phyloP scores from a whole-genome alignment of 2,329 filamentous ascomycete species.

The Fusarium duplospermum region DNA sequence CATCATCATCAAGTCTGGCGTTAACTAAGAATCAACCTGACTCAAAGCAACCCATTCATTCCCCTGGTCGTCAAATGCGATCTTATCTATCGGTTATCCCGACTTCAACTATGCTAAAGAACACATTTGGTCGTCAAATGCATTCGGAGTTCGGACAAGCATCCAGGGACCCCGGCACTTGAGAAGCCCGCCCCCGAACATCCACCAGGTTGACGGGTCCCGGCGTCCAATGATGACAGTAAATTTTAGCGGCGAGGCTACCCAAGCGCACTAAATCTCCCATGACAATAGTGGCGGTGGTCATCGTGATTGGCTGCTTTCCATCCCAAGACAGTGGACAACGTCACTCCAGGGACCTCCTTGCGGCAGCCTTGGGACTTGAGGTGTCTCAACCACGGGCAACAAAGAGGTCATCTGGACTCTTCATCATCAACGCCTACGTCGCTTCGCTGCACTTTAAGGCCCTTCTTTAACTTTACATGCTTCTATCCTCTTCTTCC shows the following conservation, averaged over 20 bases:
- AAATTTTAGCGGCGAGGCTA: conserved; percentile 21
- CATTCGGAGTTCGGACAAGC: not conserved
- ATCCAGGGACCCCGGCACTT: not conserved
- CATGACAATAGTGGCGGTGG: not conserved
- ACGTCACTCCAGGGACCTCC: conserved; percentile 35
- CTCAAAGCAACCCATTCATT: not conserved
- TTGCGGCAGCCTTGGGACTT: conserved; percentile 17
- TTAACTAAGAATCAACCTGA: conserved; percentile 3
- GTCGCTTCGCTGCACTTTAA: conserved; percentile 4
- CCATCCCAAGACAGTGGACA: conserved; percentile 10
- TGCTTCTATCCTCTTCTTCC: conserved; percentile 10
- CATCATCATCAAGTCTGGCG: conserved; percentile 9
- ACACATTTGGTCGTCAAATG: not conserved
- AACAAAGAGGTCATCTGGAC: conserved; percentile 24
- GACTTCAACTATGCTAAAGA: no score
- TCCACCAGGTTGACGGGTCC: not conserved
- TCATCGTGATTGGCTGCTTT: conserved; percentile 17
- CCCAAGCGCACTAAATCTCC: conserved; percentile 6
- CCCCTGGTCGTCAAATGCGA: not conserved
- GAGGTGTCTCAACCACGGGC: conserved; percentile 7
- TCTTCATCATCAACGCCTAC: conserved; percentile 15
- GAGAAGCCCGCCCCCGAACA: not conserved
- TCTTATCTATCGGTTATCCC: no score
- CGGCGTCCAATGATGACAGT: not conserved
- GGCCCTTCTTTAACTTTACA: not conserved